phyloP scores from a whole-genome alignment of 2,329 filamentous ascomycete genomes.

The Verticillium alfalfae region DNA sequence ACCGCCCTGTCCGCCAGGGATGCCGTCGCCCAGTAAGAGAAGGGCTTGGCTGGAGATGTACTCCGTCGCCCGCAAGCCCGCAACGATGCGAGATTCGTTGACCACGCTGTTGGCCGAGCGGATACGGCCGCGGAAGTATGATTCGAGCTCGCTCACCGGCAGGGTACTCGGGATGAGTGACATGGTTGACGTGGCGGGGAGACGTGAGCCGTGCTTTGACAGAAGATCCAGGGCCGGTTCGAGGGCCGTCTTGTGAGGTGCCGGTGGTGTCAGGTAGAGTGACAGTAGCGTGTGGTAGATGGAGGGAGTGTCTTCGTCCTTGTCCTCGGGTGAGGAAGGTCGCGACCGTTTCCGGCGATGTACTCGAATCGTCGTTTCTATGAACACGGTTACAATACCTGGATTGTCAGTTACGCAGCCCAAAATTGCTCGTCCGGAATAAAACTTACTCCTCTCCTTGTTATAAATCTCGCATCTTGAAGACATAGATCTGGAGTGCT shows the following conservation, averaged over 20 bases:
- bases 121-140: conserved; percentile 89
- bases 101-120: conserved; percentile 76
- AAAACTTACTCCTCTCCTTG: conserved; percentile 78
- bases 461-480: conserved; percentile 81
- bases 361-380: conserved; percentile 46
- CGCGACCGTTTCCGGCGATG: conserved; percentile 25
- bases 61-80: conserved; percentile 71
- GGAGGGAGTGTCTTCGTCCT: conserved; percentile 57
- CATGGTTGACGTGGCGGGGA: conserved; percentile 82
- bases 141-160: conserved; percentile 72
- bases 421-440: not conserved
- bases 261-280: conserved; percentile 78
- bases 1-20: conserved; percentile 44
- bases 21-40: conserved; percentile 66
- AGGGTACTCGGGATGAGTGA: conserved; percentile 78
- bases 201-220: conserved; percentile 85
- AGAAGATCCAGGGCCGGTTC: conserved; percentile 78
- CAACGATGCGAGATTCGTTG: conserved; percentile 74
- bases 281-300: conserved; percentile 91
- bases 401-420: conserved; percentile 11
- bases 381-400: conserved; percentile 89
- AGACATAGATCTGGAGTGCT: conserved; percentile 95
- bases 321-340: conserved; percentile 24
- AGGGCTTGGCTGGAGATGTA: conserved; percentile 71
- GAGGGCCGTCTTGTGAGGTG: conserved; percentile 66